Evolutionary conservation across 495 filamentous ascomycete genomes (phyloP).

Genomic region (Opeltia flavorubescens): DNA sequence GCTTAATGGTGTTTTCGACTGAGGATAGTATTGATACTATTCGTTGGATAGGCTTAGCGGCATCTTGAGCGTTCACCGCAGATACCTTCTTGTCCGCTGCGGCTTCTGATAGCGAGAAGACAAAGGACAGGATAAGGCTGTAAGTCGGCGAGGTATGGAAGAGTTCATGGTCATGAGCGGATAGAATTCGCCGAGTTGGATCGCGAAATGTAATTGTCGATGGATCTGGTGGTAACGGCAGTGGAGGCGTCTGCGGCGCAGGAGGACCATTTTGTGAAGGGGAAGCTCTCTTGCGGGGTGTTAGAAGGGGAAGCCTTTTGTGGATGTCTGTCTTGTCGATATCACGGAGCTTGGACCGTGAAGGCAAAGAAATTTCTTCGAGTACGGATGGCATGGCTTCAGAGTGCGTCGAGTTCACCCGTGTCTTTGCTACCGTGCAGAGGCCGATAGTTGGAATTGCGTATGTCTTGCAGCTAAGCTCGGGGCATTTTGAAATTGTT

Average conservation of each 20-base stretch:
- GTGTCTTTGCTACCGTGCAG: too few species aligned
- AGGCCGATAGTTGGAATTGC: too few species aligned
- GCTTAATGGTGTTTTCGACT: constrained; percentile 44
- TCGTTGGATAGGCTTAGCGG: constrained; percentile 41
- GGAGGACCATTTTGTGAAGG: constrained; percentile 43
- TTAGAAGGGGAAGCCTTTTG: constrained; percentile 51
- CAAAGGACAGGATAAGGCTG: constrained; percentile 61
- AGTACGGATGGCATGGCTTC: neutral
- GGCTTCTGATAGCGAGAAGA: constrained; percentile 74
- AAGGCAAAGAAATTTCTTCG: neutral
- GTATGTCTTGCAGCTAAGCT: too few species aligned
- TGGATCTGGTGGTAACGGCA: constrained; percentile 55
- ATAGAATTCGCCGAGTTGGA: constrained; percentile 68
- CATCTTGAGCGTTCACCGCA: constrained; percentile 37
- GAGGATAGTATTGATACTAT: constrained; percentile 59
- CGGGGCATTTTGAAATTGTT: too few species aligned
- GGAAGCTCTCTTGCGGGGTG: constrained; percentile 43
- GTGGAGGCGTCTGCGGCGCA: constrained; percentile 53
- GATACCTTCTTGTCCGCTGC: constrained; percentile 65
- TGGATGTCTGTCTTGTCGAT: neutral
- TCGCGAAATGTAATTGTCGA: constrained; percentile 45
- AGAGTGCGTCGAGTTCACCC: too few species aligned
- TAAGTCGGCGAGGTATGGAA: constrained; percentile 72
- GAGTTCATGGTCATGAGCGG: constrained; percentile 60
- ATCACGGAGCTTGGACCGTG: neutral